Evolutionary conservation across 2,329 filamentous ascomycete genomes (phyloP).

Genomic region (Calonectria pauciramosa): DNA sequence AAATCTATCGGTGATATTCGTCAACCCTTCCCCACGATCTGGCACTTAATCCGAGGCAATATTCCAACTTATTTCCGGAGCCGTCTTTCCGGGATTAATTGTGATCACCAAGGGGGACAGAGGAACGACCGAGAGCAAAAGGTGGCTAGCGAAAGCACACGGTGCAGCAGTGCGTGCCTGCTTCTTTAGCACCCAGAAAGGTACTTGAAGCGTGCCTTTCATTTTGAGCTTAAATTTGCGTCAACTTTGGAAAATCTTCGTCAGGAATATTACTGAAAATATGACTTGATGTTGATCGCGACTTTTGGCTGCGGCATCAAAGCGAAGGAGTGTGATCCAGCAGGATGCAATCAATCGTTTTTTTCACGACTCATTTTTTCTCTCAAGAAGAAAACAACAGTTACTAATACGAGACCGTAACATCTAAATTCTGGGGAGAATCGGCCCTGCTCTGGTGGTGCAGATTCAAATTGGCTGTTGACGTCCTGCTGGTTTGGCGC

Average conservation of each 20-base stretch:
- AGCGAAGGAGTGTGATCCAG: background rate
- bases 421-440: background rate
- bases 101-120: background rate
- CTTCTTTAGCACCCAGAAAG: background rate
- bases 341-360: background rate
- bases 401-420: no score
- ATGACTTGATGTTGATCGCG: background rate
- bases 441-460: background rate
- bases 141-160: background rate
- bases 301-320: background rate
- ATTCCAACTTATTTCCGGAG: background rate
- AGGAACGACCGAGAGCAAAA: background rate
- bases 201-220: no score
- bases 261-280: background rate
- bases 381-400: background rate
- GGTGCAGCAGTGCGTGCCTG: background rate
- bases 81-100: background rate
- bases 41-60: background rate
- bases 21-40: background rate
- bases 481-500: background rate
- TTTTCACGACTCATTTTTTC: background rate
- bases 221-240: background rate
- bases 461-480: background rate
- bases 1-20: background rate
- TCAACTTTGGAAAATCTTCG: background rate